Evolutionary conservation across 73 alveolate species (phyloP).

Genomic region (Paramecium bursaria): DNA sequence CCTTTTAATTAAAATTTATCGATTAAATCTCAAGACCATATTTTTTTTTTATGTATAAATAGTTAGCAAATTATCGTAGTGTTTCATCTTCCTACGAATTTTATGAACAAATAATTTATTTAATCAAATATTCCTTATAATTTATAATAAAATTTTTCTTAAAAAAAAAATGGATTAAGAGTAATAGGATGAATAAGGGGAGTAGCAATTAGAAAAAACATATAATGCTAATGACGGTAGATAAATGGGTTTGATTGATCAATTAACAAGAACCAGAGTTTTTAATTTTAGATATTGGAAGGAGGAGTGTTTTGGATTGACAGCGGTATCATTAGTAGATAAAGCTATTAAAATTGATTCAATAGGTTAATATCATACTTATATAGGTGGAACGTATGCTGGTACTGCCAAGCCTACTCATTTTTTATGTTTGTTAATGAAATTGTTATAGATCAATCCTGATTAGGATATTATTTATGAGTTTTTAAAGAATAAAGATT

Average conservation of each 20-base stretch:
- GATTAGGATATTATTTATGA: constrained; percentile 84
- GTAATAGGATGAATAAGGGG: no score
- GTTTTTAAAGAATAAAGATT: constrained; percentile 82
- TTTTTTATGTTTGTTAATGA: constrained; percentile 86
- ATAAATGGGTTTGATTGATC: constrained; percentile 77
- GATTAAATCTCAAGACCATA: no score
- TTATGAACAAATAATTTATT: no score
- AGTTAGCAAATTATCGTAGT: no score
- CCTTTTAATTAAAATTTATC: no score
- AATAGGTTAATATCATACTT: constrained; percentile 14
- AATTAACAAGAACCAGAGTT: constrained; percentile 82
- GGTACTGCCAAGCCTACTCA: constrained; percentile 85
- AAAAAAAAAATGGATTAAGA: no score
- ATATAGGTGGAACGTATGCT: constrained; percentile 89
- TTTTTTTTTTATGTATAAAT: no score
- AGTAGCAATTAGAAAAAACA: no score
- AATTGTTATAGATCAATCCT: constrained; percentile 88
- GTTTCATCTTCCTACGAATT: no score
- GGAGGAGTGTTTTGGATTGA: constrained; percentile 90
- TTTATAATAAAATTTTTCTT: no score
- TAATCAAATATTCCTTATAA: no score
- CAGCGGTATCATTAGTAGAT: constrained; percentile 92
- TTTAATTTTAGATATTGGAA: constrained; percentile 85
- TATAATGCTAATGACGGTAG: constrained; percentile 59
- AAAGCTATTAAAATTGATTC: constrained; percentile 81